These are phyloP conservation scores for Gigaspora rosea DNA, from an alignment of 192 early-diverging fungal species.

Conservation along the genomic window DNA sequence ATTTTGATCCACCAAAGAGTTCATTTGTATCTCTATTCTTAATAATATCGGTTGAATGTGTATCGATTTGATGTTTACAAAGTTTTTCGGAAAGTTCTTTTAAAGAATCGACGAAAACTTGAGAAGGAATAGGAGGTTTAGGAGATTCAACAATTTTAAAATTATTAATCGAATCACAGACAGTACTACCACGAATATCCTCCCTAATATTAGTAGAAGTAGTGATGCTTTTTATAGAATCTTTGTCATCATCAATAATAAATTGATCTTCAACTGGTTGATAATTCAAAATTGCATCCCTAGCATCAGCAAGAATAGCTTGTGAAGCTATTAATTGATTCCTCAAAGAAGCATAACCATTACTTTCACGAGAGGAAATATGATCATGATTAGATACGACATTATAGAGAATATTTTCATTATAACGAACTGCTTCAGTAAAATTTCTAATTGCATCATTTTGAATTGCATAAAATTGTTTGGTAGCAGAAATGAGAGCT, in stretches of 20 bases:
- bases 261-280: neutral
- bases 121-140: neutral
- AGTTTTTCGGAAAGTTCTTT: neutral
- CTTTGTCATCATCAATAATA: neutral
- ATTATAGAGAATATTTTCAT: slow-evolving; percentile 1
- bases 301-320: neutral
- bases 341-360: neutral
- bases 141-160: neutral
- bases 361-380: neutral
- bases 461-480: neutral
- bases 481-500: too few species aligned
- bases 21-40: too few species aligned
- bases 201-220: neutral
- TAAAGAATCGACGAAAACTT: neutral
- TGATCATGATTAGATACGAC: neutral
- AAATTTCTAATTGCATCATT: slow-evolving; percentile 1
- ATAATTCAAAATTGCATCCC: neutral
- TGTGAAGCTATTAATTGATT: neutral
- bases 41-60: too few species aligned
- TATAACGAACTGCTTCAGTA: neutral
- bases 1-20: too few species aligned
- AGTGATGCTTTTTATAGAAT: neutral
- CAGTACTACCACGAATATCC: neutral
- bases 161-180: neutral
- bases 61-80: neutral